phyloP scores from a whole-genome alignment of 2,329 filamentous ascomycete genomes.

The Plectosphaerella plurivora region DNA sequence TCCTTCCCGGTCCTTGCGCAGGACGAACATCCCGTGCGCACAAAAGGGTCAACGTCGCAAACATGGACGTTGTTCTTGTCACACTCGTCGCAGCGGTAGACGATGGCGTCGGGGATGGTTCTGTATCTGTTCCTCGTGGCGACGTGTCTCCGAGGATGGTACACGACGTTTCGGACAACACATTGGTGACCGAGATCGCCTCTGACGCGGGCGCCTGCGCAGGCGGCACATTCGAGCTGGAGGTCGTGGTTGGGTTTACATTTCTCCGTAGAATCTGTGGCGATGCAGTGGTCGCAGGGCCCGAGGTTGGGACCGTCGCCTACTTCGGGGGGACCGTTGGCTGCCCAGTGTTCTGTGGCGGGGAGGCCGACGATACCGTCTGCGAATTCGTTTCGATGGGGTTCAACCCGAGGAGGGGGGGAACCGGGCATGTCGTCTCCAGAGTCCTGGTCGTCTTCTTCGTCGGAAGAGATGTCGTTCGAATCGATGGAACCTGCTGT shows the following conservation, averaged over 20 bases:
- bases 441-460: too few relatives aligned
- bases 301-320: background rate
- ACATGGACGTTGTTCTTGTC: background rate
- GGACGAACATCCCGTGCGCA: slow-evolving; percentile 3
- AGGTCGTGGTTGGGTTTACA: slow-evolving; percentile 8
- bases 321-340: too few relatives aligned
- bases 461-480: too few relatives aligned
- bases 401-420: too few relatives aligned
- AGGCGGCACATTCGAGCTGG: slow-evolving; percentile 10
- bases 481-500: too few relatives aligned
- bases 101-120: background rate
- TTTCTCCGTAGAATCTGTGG: background rate
- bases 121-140: slow-evolving; percentile 7
- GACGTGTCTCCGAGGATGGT: slow-evolving; percentile 8
- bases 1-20: too few relatives aligned
- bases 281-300: slow-evolving; percentile 8
- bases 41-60: slow-evolving; percentile 9
- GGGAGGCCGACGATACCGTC: too few relatives aligned
- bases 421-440: too few relatives aligned
- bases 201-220: slow-evolving; percentile 6
- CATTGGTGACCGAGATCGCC: slow-evolving; percentile 7
- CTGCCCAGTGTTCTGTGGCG: too few relatives aligned
- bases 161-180: slow-evolving; percentile 4
- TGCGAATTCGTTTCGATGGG: too few relatives aligned
- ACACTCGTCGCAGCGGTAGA: slow-evolving; percentile 7